Evolutionary conservation across 2,329 filamentous ascomycete species (phyloP).

Genomic region (Paramyrothecium roridum): DNA sequence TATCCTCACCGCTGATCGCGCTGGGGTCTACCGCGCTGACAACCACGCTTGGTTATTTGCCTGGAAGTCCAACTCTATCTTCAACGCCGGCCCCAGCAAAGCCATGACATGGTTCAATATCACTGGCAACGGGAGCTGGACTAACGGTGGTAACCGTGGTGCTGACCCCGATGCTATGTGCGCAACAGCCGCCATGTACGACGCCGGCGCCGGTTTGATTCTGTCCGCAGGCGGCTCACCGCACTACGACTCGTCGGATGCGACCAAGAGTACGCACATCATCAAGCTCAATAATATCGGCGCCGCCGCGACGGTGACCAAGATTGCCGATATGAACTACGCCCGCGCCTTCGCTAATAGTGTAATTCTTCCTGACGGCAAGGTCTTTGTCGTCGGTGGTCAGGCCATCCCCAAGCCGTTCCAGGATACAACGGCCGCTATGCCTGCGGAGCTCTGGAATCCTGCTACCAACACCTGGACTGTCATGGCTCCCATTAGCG

Average conservation of each 20-base stretch:
- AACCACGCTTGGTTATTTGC: slow-evolving; percentile 23
- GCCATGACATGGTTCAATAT: slow-evolving; percentile 55
- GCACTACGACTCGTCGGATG: slow-evolving; percentile 39
- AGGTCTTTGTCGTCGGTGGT: slow-evolving; percentile 44
- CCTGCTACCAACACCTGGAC: not conserved
- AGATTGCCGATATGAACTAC: slow-evolving; percentile 24
- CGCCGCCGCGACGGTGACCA: not conserved
- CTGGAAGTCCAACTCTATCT: slow-evolving; percentile 42
- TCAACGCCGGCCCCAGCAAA: slow-evolving; percentile 51
- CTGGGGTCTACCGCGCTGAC: slow-evolving; percentile 40
- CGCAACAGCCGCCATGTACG: slow-evolving; percentile 55
- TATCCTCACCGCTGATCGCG: slow-evolving; percentile 46
- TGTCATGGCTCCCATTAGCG: not conserved
- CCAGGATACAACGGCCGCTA: not conserved
- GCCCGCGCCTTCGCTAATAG: slow-evolving; percentile 40
- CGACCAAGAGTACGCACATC: slow-evolving; percentile 42
- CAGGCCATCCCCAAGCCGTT: slow-evolving; percentile 1
- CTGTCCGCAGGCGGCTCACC: slow-evolving; percentile 47
- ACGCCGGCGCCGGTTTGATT: slow-evolving; percentile 55
- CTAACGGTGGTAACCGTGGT: slow-evolving; percentile 36
- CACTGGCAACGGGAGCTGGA: slow-evolving; percentile 20
- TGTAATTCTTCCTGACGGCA: slow-evolving; percentile 46
- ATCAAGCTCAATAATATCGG: slow-evolving; percentile 37
- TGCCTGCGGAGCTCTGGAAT: not conserved
- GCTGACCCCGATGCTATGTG: slow-evolving; percentile 47